Conservation (phyloP, 2,329 filamentous ascomycete genomes). For the Zymoseptoria crescenta region DNA sequence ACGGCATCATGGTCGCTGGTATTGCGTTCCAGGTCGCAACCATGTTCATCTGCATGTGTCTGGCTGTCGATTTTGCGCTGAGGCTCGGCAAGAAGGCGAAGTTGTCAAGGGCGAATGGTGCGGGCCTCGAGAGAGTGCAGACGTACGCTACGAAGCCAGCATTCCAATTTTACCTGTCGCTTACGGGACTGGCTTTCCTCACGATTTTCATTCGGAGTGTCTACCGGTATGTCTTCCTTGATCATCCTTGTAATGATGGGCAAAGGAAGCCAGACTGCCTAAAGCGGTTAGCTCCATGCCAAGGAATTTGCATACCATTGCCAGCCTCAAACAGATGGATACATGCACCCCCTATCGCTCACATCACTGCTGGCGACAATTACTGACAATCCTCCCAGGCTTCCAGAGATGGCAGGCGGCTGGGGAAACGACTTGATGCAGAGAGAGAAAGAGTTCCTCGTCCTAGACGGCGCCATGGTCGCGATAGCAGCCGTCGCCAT, state of each 20-base stretch:
- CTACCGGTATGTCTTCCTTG: slow-evolving; percentile 41
- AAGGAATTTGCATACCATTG: no score
- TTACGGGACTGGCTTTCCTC: slow-evolving; percentile 51
- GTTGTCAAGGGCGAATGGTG: background rate
- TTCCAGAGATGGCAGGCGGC: slow-evolving; percentile 45
- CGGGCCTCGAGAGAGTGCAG: slow-evolving; percentile 32
- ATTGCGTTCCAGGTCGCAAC: slow-evolving; percentile 39
- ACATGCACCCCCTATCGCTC: no score
- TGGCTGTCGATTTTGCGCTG: slow-evolving; percentile 35
- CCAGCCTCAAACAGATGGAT: no score
- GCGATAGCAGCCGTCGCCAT: slow-evolving; percentile 35
- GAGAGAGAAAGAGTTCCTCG: slow-evolving; percentile 40
- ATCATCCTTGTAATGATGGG: no score
- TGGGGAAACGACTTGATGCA: slow-evolving; percentile 43
- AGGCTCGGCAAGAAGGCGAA: slow-evolving; percentile 7
- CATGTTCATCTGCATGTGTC: slow-evolving; percentile 35
- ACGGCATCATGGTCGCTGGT: slow-evolving; percentile 42
- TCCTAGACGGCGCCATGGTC: slow-evolving; percentile 44
- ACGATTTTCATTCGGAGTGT: slow-evolving; percentile 58
- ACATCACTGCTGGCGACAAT: no score
- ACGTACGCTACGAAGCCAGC: slow-evolving; percentile 14
- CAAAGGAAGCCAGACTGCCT: no score
- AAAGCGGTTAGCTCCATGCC: no score
- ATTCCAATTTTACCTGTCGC: slow-evolving; percentile 50
- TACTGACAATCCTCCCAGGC: slow-evolving; percentile 24